These are phyloP conservation scores for Ophiostoma piceae DNA, from an alignment of 2,329 filamentous ascomycete genomes.

Conservation along the genomic window DNA sequence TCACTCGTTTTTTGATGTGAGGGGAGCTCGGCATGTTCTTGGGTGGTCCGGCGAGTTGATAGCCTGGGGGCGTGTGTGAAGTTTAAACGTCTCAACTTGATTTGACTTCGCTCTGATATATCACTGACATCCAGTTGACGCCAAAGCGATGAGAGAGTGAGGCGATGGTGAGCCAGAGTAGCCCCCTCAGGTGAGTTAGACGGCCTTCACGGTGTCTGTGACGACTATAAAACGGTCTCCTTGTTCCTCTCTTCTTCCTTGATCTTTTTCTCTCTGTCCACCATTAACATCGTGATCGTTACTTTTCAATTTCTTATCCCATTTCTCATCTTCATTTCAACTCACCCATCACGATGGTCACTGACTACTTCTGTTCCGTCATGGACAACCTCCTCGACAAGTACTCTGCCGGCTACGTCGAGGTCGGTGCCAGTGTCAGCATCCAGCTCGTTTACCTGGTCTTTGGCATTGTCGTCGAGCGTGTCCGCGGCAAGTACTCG, in stretches of 20 bases:
- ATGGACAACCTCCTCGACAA: not conserved
- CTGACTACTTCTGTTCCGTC: not conserved
- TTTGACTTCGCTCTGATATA: not conserved
- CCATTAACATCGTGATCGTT: not conserved
- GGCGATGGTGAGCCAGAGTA: not conserved
- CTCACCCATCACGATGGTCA: not conserved
- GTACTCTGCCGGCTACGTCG: slow-evolving; percentile 11
- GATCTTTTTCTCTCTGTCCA: not conserved
- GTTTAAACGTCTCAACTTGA: not conserved
- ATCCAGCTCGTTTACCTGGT: slow-evolving; percentile 15
- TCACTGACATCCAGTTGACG: not conserved
- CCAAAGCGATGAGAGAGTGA: not conserved
- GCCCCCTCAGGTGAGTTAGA: not conserved
- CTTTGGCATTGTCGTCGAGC: slow-evolving; percentile 11
- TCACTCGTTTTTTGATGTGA: not conserved
- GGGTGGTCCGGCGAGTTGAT: not conserved
- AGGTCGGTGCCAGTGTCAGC: slow-evolving; percentile 12
- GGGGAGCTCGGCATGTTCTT: not conserved
- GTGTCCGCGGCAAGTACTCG: not conserved
- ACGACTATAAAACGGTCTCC: not conserved
- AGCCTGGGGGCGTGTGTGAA: not conserved
- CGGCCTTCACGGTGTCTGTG: not conserved
- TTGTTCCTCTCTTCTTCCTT: not conserved
- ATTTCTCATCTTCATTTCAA: too few species aligned
- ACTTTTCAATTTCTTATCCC: not conserved